phyloP scores from a whole-genome alignment of 148 eudicot species.

The Hydrangea macrophylla region DNA sequence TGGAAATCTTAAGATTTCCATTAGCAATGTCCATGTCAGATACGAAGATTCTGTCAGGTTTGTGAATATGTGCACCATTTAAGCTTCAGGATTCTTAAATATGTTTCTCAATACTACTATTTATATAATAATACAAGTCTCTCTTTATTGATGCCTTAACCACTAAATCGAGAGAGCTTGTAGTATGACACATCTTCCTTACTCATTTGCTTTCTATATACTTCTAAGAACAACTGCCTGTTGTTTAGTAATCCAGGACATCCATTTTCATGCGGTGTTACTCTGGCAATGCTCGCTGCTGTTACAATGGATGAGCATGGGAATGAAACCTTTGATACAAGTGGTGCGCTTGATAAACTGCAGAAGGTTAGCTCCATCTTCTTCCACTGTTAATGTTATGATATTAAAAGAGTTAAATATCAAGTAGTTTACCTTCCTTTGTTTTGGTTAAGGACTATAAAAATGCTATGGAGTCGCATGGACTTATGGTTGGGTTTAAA shows the following conservation, averaged over 20 bases:
- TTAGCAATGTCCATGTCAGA: conserved; percentile 94
- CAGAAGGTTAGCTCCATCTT: conserved; percentile 63
- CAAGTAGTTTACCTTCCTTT: background rate
- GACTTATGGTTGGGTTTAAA: background rate
- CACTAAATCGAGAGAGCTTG: conserved; percentile 6
- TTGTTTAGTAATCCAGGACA: conserved; percentile 75
- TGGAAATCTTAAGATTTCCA: conserved; percentile 91
- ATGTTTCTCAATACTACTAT: background rate
- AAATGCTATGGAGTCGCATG: background rate
- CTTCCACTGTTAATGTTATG: background rate
- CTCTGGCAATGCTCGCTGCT: conserved; percentile 97
- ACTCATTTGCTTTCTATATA: conserved; percentile 4
- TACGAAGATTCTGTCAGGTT: conserved; percentile 93
- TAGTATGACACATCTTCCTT: background rate
- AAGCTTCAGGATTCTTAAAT: background rate
- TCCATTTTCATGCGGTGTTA: conserved; percentile 89
- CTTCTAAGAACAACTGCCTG: conserved; percentile 4
- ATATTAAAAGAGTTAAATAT: background rate
- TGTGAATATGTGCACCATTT: conserved; percentile 8
- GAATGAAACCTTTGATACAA: conserved; percentile 97
- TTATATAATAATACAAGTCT: background rate
- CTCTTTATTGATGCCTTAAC: background rate
- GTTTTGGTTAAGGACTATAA: background rate
- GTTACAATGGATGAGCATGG: conserved; percentile 97
- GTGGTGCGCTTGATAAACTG: conserved; percentile 97